Conservation (phyloP, 768 basidiomycete species). For the Chalciporus sphaerocephalus region DNA sequence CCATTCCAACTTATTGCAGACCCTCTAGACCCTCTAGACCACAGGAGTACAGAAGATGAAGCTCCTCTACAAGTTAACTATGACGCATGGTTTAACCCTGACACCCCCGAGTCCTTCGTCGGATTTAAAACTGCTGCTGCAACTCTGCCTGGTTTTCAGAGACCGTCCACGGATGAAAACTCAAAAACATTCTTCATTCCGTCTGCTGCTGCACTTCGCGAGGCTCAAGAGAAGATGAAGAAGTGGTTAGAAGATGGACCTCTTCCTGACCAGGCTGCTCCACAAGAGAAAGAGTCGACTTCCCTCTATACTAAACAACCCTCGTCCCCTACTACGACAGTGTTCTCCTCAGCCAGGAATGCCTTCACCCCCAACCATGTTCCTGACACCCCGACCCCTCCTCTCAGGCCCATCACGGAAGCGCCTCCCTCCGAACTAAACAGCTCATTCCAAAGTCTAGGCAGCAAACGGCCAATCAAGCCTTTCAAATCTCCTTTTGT, state of each 20-base stretch:
- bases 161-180: conserved; percentile 4
- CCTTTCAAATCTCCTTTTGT: conserved; percentile 48
- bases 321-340: conserved; percentile 23
- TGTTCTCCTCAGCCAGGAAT: conserved; percentile 39
- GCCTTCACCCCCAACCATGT: conserved; percentile 23
- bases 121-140: conserved; percentile 38
- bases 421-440: conserved; percentile 11
- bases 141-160: conserved; percentile 17
- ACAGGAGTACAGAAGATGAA: conserved; percentile 36
- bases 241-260: conserved; percentile 45
- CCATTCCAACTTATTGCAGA: neutral
- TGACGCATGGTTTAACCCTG: conserved; percentile 48
- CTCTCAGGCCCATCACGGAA: conserved; percentile 22
- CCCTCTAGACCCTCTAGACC: conserved; percentile 5
- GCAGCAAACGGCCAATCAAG: conserved; percentile 23
- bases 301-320: conserved; percentile 3
- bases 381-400: conserved; percentile 39
- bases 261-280: conserved; percentile 6
- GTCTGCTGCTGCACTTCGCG: conserved; percentile 49
- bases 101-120: conserved; percentile 22
- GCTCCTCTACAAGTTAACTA: conserved; percentile 38
- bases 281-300: conserved; percentile 19
- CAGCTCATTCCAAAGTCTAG: conserved; percentile 7
- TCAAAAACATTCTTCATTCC: conserved; percentile 42
- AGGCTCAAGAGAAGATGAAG: conserved; percentile 49